A percentile compares a stretch with the other conserved stretches of the same genome.
Conservation (phyloP, 2,329 filamentous ascomycete genomes). For the Pseudocercospora crystallina region DNA sequence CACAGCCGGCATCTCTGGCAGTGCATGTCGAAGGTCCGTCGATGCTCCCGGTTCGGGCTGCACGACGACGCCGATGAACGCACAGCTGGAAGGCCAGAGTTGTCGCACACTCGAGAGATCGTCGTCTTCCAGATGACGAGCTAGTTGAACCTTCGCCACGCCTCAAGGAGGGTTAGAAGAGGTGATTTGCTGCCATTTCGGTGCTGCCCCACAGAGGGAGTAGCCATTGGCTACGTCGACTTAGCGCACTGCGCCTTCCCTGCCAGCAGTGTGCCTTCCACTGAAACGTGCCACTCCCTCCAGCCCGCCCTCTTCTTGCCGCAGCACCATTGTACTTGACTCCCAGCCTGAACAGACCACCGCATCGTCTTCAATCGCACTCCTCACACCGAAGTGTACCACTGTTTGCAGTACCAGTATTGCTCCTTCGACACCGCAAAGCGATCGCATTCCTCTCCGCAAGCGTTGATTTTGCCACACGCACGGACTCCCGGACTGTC, state of each 20-base stretch:
- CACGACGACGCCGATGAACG: not conserved
- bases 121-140: constrained; percentile 1
- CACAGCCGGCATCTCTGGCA: not conserved
- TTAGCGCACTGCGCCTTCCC: no score
- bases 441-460: constrained; percentile 6
- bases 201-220: no score
- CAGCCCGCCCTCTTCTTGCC: no score
- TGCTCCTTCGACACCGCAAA: not conserved
- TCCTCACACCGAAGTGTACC: not conserved
- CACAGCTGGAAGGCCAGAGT: not conserved
- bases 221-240: no score
- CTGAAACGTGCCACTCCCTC: no score
- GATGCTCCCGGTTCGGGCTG: no score
- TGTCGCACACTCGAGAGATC: not conserved
- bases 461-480: constrained; percentile 5
- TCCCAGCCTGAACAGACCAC: not conserved
- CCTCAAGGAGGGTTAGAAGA: no score
- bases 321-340: not conserved
- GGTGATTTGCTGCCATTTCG: no score
- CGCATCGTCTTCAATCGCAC: not conserved
- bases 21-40: no score
- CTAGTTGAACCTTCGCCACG: no score
- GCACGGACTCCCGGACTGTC: constrained; percentile 5
- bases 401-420: not conserved
- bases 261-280: no score